Evolutionary conservation across 2,329 filamentous ascomycete genomes (phyloP), one percentile per base, ranked within the genome.

Genomic region (Colletotrichum lini): DNA sequence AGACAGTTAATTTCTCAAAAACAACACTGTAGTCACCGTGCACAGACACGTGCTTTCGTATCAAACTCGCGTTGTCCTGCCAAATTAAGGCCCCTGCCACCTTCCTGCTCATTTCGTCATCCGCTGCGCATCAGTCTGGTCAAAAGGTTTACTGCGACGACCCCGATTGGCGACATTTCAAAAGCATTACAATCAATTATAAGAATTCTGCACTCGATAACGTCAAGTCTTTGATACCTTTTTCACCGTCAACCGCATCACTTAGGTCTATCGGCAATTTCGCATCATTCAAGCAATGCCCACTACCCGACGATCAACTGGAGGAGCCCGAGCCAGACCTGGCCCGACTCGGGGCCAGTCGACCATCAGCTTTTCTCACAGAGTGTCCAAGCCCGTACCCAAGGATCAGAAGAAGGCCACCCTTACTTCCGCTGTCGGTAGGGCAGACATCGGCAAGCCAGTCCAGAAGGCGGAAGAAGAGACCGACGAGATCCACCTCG

Each of bases 291-390:
- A 80, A 75, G 80, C 74, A 57, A 88, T 89, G 86, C 85, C 86
- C 53, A 78, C 81, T 61, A 86, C 87, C 21, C 82, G 86, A 80
- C 83, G 85, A 78, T 85, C 87, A n/a, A 79, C 84, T 50, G 80
- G 81, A 75, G 79, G 78, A 74, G 76, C 79, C 73, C 79, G 81
- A 57, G 75, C 80, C 66, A 79, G 80, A 35, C 75, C 79, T 23
- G 79, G 78, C 10, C 78, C 81, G 57, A 77, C 78, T 71, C 87
- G 85, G 77, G 81, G 82, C 45, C 88, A 90, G 74, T 85, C 87
- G 10, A 90, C 86, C 47, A 83, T 90, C 70, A 89, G 86, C 78
- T 90, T 90, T 82, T 85, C 88, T 75, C 85, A 86, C 78, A 83
- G 83, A 52, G 86, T 90, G 56, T 90, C 88, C 69, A 90, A 90